Evolutionary conservation across 768 basidiomycete species (phyloP).

Genomic region (Suillus fuscotomentosus): DNA sequence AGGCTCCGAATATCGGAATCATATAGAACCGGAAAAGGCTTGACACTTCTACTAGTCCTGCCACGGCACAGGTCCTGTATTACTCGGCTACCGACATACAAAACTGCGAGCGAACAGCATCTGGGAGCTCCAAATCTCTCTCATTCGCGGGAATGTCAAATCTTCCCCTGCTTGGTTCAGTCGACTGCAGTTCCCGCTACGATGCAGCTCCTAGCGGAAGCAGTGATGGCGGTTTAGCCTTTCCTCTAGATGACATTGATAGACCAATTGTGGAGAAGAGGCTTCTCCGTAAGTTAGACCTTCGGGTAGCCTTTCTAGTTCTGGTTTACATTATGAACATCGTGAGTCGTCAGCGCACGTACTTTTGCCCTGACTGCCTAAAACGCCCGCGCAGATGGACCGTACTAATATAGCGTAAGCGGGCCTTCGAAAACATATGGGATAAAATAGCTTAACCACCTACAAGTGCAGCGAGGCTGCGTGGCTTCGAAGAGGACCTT

Average conservation of each 20-base stretch:
- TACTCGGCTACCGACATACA: not conserved
- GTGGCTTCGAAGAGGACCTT: constrained; percentile 70
- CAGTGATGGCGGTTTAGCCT: not conserved
- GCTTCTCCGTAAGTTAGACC: constrained; percentile 43
- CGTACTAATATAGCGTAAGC: constrained; percentile 63
- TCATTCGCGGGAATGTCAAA: not conserved
- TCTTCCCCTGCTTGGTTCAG: not conserved
- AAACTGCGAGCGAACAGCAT: not conserved
- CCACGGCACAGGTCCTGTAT: not conserved
- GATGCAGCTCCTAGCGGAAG: not conserved
- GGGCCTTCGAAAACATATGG: not conserved
- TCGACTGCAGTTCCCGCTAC: not conserved
- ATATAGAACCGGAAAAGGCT: not conserved
- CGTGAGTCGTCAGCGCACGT: constrained; percentile 23
- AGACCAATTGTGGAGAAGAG: constrained; percentile 42
- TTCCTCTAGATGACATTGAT: constrained; percentile 7
- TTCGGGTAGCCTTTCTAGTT: constrained; percentile 43
- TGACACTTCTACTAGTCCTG: not conserved
- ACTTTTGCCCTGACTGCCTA: not conserved
- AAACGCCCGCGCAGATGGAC: constrained; percentile 45
- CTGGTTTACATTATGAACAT: constrained; percentile 48
- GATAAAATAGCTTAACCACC: no score
- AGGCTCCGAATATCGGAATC: not conserved
- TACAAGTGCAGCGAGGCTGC: constrained; percentile 62
- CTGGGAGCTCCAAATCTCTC: not conserved